Evolutionary conservation across 2,329 filamentous ascomycete genomes (phyloP).

Genomic region (Paraphaeosphaeria minitans): DNA sequence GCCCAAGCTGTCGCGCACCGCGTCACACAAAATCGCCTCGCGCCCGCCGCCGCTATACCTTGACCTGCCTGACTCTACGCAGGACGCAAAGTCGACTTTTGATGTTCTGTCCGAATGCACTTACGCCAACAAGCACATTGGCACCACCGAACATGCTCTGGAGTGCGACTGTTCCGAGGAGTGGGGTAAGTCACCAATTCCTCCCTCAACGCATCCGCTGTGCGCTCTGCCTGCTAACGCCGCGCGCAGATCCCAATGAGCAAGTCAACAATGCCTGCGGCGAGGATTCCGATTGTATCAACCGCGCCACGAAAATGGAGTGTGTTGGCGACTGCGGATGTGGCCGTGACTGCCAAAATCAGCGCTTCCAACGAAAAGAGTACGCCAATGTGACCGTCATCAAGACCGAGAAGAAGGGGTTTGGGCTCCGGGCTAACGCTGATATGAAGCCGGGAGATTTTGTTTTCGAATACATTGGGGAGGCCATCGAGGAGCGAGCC

Average conservation of each 20-base stretch:
- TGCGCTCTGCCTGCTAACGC: conserved; percentile 38
- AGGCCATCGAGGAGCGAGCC: conserved; percentile 91
- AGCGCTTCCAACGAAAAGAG: conserved; percentile 87
- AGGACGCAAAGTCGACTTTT: conserved; percentile 76
- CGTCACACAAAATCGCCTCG: conserved; percentile 70
- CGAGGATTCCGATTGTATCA: conserved; percentile 97
- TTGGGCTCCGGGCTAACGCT: conserved; percentile 81
- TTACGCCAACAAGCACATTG: conserved; percentile 90
- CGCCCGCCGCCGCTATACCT: conserved; percentile 70
- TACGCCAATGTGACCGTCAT: conserved; percentile 94
- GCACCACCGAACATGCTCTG: conserved; percentile 87
- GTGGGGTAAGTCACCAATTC: conserved; percentile 72
- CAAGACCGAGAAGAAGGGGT: conserved; percentile 98
- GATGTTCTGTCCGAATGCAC: conserved; percentile 82
- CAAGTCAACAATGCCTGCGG: conserved; percentile 81
- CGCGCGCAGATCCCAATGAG: conserved; percentile 53
- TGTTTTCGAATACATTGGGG: conserved; percentile 97
- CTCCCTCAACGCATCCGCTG: conserved; percentile 12
- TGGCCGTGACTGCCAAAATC: conserved; percentile 86
- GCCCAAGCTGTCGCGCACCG: conserved; percentile 74
- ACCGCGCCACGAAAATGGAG: conserved; percentile 97
- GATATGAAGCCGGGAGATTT: conserved; percentile 84
- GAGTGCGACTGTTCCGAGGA: conserved; percentile 96
- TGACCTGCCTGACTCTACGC: conserved; percentile 77
- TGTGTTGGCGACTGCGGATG: conserved; percentile 88